Evolutionary conservation across 306 rosid species (phyloP), one percentile per base, ranked within the genome.

Genomic region (Echinosophora koreensis): DNA sequence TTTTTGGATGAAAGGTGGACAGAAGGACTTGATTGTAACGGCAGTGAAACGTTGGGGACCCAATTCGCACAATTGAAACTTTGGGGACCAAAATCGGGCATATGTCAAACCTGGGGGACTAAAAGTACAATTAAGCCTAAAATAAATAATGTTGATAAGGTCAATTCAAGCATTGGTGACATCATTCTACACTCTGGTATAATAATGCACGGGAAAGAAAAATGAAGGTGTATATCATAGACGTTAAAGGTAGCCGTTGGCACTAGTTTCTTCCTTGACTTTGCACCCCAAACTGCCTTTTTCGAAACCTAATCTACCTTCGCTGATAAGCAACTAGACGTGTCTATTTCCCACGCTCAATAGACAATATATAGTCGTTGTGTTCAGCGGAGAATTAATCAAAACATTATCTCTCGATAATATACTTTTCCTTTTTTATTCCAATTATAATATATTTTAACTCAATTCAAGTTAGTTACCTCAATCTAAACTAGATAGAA

Each of bases 201-300:
- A 16, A 30, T 7, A 42, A 42, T 41, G 47, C 7, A 50, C 0
- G 30, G 4, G 4, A 3, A 3, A 3, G 2, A 18, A 55, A 8
- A 34, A 35, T 6, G 22, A 34, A 54, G 10, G 37, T 37, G 37
- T 17, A 37, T 71, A 13, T 10, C 28, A 37, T 54, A 57, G 41
- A 41, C 77, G 56, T 56, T 57, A 38, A 38, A 57, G 58, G 30
- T 57, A 39, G 41, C 66, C 77, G 66, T 71, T 55, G 77, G 41
- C 5, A 55, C 41, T 39, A 56, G 66, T 42, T 57, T 58, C 32
- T 56, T 41, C 42, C 10, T 60, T 73, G 78, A 73, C 59, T 15
- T 59, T 1, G 35, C 11, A 30, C 4, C 16, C 13, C 15, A 42
- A 30, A 35, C 38, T 44, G 6, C 60, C 59, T n/a, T 58, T 59